phyloP scores from a whole-genome alignment of 495 filamentous ascomycete species.

The Collariella sp. region DNA sequence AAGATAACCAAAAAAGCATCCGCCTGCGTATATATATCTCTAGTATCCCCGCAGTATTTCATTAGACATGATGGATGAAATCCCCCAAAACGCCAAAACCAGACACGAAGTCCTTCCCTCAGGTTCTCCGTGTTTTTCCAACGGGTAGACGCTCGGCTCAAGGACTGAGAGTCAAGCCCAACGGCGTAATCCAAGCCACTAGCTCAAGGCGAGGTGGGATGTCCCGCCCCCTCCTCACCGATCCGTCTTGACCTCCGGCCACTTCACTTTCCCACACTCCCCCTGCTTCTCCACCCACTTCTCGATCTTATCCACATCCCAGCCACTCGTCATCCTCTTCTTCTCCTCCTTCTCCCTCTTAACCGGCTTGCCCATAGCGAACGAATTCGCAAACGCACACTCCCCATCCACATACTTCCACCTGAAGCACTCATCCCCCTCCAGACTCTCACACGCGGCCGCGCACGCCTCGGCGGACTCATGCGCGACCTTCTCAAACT shows the following conservation, averaged over 20 bases:
- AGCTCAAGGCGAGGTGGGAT: too few species aligned
- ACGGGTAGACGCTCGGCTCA: too few species aligned
- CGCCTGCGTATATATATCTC: too few species aligned
- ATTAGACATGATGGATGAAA: too few species aligned
- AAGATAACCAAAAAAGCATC: too few species aligned
- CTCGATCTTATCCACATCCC: conserved; percentile 30
- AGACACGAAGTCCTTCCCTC: too few species aligned
- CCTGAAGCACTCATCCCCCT: conserved; percentile 29
- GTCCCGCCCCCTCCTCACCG: too few species aligned
- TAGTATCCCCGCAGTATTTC: too few species aligned
- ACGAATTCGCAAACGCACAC: conserved; percentile 23
- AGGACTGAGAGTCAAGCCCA: too few species aligned
- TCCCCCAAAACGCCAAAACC: too few species aligned
- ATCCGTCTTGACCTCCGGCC: conserved; percentile 23
- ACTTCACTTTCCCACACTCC: conserved; percentile 22
- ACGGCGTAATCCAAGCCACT: too few species aligned
- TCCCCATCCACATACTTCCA: conserved; percentile 27
- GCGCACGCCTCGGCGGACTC: conserved; percentile 35
- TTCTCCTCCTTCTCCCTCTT: conserved; percentile 11
- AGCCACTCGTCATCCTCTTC: conserved; percentile 27
- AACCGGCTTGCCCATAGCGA: conserved; percentile 27
- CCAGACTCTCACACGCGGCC: conserved; percentile 33
- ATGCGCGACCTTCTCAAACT: conserved; percentile 32
- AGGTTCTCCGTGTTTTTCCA: too few species aligned
- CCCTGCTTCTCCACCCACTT: conserved; percentile 24